Evolutionary conservation across 2,329 filamentous ascomycete species (phyloP), one percentile per base, ranked within the genome.

Genomic region (Zymoseptoria passerinii): DNA sequence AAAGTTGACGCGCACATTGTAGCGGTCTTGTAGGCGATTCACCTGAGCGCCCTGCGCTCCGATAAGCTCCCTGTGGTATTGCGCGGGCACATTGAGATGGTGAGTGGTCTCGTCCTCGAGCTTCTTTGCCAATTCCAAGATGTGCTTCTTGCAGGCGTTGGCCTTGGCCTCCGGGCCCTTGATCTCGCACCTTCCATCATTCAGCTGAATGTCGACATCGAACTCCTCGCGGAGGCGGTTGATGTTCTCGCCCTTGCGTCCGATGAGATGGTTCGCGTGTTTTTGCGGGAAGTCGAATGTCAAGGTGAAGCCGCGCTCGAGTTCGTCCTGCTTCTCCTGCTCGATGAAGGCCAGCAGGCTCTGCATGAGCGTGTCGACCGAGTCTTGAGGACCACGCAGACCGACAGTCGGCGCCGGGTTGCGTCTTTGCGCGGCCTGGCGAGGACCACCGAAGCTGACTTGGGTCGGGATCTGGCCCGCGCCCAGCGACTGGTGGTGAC

Each of bases 81-180:
- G 90, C 57, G 92, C 88, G 58, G 95, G 90, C 66, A 99, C 88
- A 80, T 95, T 95, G 57, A 99, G 80, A 10, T 84, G 79, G 73
- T 95, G 87, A 1, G 87, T 95, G 4, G 88, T 85, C 77, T 99
- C 94, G 68, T 99, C 94, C 55, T 95, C 91, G 68, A 95, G 83
- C 71, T 89, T 89, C 72, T 88, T 90, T 48, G 83, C 87, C 64
- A 96, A 78, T 48, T 85, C 82, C 63, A 86, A 79, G 66, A 99
- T 96, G 70, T 96, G 86, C 48, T 85, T 78, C 74, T 89, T 94
- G 63, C 90, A 90, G 53, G 85, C 84, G 73, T 96, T 91, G 1
- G 92, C 90, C 80, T 97, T 97, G 54, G 90, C 90, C 77, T 95
- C 90, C 53, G 94, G 92, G 27, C 95, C 94, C 79, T 95, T 96